Percentiles rank a stretch among this genome's conserved stretches.
Evolutionary conservation across 768 basidiomycete species (phyloP).

Genomic region (Leucocoprinus birnbaumii): DNA sequence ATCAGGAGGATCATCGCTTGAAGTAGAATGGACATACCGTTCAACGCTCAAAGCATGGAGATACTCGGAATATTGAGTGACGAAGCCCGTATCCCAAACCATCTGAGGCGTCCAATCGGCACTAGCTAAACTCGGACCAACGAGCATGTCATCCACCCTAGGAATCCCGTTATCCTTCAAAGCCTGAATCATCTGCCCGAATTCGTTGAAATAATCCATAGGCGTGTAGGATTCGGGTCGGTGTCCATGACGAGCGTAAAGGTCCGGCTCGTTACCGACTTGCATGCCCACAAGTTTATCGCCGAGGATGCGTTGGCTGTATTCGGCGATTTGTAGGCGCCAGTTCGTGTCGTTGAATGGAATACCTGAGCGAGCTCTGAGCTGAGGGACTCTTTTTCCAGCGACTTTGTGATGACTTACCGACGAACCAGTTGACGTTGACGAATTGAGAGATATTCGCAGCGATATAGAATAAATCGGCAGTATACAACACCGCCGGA

Average conservation of each 20-base stretch:
- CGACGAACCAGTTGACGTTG: constrained; percentile 65
- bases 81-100: constrained; percentile 50
- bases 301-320: constrained; percentile 62
- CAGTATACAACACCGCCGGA: constrained; percentile 60
- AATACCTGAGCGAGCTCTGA: constrained; percentile 28
- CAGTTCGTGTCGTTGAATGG: constrained; percentile 69
- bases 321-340: constrained; percentile 51
- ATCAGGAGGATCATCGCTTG: not conserved
- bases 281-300: constrained; percentile 64
- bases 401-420: constrained; percentile 21
- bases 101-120: constrained; percentile 46
- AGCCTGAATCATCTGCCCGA: constrained; percentile 37
- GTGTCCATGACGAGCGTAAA: constrained; percentile 42
- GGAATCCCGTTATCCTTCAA: constrained; percentile 32
- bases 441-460: constrained; percentile 55
- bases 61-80: constrained; percentile 36
- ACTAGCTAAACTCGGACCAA: constrained; percentile 63
- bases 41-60: constrained; percentile 51
- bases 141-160: constrained; percentile 35
- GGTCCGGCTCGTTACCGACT: constrained; percentile 78
- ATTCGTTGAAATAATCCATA: constrained; percentile 45
- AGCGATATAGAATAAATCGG: constrained; percentile 66
- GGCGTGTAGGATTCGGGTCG: constrained; percentile 22
- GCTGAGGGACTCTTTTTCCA: not conserved
- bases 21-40: constrained; percentile 34